Evolutionary conservation across 768 basidiomycete species (phyloP), one percentile per base, ranked within the genome.

Genomic region (Tulasnella sp.): DNA sequence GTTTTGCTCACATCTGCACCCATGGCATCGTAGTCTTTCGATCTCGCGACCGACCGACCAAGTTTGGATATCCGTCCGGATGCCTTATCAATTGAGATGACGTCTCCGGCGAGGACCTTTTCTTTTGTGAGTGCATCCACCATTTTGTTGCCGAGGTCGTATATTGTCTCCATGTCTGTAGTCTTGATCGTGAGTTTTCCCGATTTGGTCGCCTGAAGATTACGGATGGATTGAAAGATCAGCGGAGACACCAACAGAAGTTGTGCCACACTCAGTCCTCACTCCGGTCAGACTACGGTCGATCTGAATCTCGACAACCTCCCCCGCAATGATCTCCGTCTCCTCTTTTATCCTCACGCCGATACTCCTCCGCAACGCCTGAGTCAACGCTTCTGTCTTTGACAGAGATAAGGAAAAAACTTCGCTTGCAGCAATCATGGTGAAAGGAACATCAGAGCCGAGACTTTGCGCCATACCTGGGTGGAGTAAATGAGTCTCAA

Each of bases 101-200:
- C 86, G 67, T 99, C 96, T 24, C 96, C 96, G 0, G 76, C 77
- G 4, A 92, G 78, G 4, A 98, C 92, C 67, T 97, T 98, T 75
- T 98, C 96, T 73, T 97, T 96, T 41, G 91, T 87, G 27, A 99
- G 74, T 3, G 93, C 85, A 65, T 99, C 96, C 51, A 99, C 98
- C 96, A 99, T 98, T 79, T 98, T 99, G 51, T 85, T 90, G 10
- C 96, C 96, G 29, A 98, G 79, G 73, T 99, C 96, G 70, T 99
- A 99, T 30, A 99, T 86, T 3, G 96, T 98, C 75, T 98, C 96
- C 96, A 99, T 98, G 71, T 98, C 95, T 2, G 93, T 96, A 13
- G 92, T 95, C 73, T 98, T 98, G 67, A 99, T 87, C 0, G 96
- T 98, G 62, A 98, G 72, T 70, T 96, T 94, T 2, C 95, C 96